These are phyloP conservation scores for Fusarium heterosporum DNA, from an alignment of 2,329 filamentous ascomycete genomes.

Conservation along the genomic window DNA sequence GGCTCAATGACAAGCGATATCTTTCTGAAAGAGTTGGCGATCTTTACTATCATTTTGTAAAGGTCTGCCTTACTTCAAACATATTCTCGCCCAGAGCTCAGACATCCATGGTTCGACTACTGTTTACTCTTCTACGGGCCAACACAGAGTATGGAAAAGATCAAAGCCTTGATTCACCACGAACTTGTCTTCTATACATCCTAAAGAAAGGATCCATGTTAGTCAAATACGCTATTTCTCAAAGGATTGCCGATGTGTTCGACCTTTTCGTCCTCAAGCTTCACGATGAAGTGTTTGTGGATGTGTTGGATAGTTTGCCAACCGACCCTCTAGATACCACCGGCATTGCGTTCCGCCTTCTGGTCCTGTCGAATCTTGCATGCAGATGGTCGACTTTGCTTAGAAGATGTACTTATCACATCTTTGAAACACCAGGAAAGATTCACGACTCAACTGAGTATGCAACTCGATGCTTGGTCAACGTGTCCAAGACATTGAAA, in stretches of 20 bases:
- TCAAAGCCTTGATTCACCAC: conserved; percentile 66
- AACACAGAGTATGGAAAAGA: conserved; percentile 75
- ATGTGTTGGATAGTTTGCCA: conserved; percentile 85
- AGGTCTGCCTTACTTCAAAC: conserved; percentile 72
- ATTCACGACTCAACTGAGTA: conserved; percentile 74
- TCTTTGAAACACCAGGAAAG: conserved; percentile 88
- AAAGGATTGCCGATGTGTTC: conserved; percentile 79
- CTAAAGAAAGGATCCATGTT: conserved; percentile 73
- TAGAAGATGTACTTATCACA: conserved; percentile 88
- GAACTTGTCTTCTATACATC: conserved; percentile 80
- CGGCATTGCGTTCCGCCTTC: conserved; percentile 85
- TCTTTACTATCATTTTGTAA: conserved; percentile 82
- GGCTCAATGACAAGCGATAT: conserved; percentile 69
- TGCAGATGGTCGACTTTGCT: conserved; percentile 88
- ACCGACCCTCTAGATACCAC: conserved; percentile 77
- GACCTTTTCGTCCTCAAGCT: conserved; percentile 82
- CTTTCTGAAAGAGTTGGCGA: conserved; percentile 77
- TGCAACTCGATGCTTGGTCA: conserved; percentile 76
- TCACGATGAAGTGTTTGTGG: conserved; percentile 86
- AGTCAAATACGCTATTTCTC: conserved; percentile 81
- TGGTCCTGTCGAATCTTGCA: conserved; percentile 80
- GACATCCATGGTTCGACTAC: conserved; percentile 72
- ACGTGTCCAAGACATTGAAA: conserved; percentile 73
- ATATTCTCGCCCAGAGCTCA: conserved; percentile 78
- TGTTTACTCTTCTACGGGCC: conserved; percentile 75